Percentiles rank a stretch among this genome's conserved stretches.
phyloP scores from a whole-genome alignment of 2,329 filamentous ascomycete genomes.

The Pezicula radicicola region DNA sequence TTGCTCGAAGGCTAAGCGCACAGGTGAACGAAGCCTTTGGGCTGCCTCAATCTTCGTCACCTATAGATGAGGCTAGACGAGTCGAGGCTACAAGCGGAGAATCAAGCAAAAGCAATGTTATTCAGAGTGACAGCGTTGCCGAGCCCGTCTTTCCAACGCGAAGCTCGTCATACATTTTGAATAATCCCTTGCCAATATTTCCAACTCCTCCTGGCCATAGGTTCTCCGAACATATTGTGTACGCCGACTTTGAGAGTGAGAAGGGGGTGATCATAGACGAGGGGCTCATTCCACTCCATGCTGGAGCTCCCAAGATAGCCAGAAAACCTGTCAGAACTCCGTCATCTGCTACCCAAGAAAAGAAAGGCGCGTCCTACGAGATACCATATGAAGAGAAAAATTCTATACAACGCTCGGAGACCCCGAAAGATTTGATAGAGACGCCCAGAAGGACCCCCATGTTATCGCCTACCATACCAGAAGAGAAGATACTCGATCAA shows the following conservation, averaged over 20 bases:
- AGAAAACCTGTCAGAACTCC: too few species aligned
- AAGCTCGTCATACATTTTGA: neutral
- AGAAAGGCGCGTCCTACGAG: too few species aligned
- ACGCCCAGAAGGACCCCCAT: slow-evolving; percentile 10
- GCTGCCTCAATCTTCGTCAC: slow-evolving; percentile 10
- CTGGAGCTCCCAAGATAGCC: too few species aligned
- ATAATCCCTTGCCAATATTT: neutral
- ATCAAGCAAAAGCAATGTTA: too few species aligned
- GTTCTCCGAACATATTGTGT: too few species aligned
- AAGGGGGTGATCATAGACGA: too few species aligned
- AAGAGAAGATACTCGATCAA: slow-evolving; percentile 4
- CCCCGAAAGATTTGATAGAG: neutral
- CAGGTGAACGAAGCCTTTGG: slow-evolving; percentile 24
- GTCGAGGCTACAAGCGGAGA: too few species aligned
- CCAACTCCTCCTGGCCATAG: neutral
- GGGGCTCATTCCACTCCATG: too few species aligned
- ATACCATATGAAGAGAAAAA: neutral
- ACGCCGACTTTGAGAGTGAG: too few species aligned
- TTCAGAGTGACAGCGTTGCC: too few species aligned
- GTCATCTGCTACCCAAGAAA: too few species aligned
- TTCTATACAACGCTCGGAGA: neutral
- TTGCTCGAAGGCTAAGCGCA: slow-evolving; percentile 18
- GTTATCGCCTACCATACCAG: slow-evolving; percentile 16
- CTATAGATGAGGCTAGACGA: too few species aligned
- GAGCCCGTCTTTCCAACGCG: neutral